These are phyloP conservation scores for Brettanomyces bruxellensis DNA, from an alignment of 805 yeast genomes.

Conservation along the genomic window DNA sequence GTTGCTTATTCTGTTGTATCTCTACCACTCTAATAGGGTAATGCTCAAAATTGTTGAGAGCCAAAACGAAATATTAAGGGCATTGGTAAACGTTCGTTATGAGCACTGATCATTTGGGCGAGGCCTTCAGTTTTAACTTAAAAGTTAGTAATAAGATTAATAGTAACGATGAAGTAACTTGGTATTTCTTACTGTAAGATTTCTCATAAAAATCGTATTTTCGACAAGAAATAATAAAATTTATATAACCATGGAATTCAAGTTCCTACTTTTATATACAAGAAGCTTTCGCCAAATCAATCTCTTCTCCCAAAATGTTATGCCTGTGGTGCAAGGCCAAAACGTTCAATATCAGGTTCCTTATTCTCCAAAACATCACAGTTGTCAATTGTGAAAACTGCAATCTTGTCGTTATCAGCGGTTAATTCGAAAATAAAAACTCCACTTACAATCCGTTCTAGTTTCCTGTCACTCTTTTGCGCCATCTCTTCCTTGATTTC, in stretches of 20 bases:
- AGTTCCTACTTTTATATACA: neutral
- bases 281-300: neutral
- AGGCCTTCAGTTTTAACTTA: too few species aligned
- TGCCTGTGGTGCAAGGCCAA: constrained; percentile 16
- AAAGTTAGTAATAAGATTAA: too few species aligned
- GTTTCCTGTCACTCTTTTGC: constrained; percentile 3
- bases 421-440: constrained; percentile 59
- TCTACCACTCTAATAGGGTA: neutral
- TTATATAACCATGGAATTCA: too few species aligned
- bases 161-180: too few species aligned
- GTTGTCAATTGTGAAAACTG: constrained; percentile 60
- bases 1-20: neutral
- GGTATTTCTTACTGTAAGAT: too few species aligned
- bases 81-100: too few species aligned
- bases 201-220: too few species aligned
- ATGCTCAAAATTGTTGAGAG: neutral
- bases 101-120: too few species aligned
- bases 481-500: neutral
- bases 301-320: neutral
- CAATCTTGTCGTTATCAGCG: constrained; percentile 41
- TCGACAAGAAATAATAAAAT: too few species aligned
- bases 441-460: constrained; percentile 39
- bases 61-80: neutral
- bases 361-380: constrained; percentile 48
- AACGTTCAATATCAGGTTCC: constrained; percentile 9